Conservation (phyloP, 495 filamentous ascomycete species). For the Penicillium subrubescens region DNA sequence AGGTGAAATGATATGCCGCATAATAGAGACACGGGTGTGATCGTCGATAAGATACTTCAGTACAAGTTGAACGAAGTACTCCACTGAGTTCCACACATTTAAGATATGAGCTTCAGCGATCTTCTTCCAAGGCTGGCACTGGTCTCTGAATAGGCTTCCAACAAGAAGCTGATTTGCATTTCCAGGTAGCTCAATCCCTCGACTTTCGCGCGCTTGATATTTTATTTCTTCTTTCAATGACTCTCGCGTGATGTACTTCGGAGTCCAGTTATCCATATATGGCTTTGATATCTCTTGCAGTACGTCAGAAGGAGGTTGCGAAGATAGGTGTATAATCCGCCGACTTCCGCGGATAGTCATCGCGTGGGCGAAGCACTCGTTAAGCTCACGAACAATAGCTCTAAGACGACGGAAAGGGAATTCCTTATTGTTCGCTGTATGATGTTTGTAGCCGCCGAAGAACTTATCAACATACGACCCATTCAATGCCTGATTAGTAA, state of each 20-base stretch:
- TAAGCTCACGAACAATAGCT: slow-evolving; percentile 55
- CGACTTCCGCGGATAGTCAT: slow-evolving; percentile 29
- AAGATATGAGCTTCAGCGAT: slow-evolving; percentile 31
- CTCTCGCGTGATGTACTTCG: slow-evolving; percentile 4
- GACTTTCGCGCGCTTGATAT: slow-evolving; percentile 19
- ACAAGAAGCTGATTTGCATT: slow-evolving; percentile 48
- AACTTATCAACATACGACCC: slow-evolving; percentile 60
- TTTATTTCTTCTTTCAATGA: slow-evolving; percentile 23
- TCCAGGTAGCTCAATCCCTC: slow-evolving; percentile 49
- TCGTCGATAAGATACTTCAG: slow-evolving; percentile 31
- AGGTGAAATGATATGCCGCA: slow-evolving; percentile 26
- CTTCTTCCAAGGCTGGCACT: slow-evolving; percentile 40
- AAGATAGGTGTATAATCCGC: background rate
- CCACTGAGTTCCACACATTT: slow-evolving; percentile 24
- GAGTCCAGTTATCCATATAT: slow-evolving; percentile 18
- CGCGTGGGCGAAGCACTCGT: slow-evolving; percentile 48
- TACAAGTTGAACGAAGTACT: slow-evolving; percentile 32
- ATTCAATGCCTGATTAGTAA: slow-evolving; percentile 53
- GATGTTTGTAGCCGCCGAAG: slow-evolving; percentile 45
- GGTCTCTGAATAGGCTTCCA: slow-evolving; percentile 45
- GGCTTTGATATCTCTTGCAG: slow-evolving; percentile 6
- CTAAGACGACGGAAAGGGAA: slow-evolving; percentile 56
- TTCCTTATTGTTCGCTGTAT: background rate
- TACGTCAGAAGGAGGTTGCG: background rate
- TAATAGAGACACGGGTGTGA: slow-evolving; percentile 31